Evolutionary conservation across 2,329 filamentous ascomycete genomes (phyloP).

Genomic region (Plenodomus tracheiphilus): DNA sequence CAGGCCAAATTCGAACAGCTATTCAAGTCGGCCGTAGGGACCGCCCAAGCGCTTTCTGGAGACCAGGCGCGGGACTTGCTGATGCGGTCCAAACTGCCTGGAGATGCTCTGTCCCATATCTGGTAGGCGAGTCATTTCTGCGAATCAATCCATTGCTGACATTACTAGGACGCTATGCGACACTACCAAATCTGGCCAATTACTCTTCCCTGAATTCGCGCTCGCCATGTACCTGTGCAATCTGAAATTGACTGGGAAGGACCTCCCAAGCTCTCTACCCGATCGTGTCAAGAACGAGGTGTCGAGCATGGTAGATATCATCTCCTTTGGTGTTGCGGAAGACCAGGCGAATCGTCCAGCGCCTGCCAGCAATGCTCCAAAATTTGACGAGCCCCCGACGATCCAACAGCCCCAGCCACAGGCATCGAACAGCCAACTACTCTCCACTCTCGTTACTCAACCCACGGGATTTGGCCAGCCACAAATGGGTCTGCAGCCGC

Average conservation of each 20-base stretch:
- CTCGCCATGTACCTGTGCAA: slow-evolving; percentile 99
- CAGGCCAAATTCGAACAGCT: slow-evolving; percentile 97
- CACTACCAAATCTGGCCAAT: slow-evolving; percentile 92
- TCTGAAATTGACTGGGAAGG: slow-evolving; percentile 83
- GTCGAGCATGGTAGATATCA: slow-evolving; percentile 99
- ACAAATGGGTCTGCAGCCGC: slow-evolving; percentile 60
- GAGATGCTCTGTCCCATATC: slow-evolving; percentile 86
- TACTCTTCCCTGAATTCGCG: slow-evolving; percentile 97
- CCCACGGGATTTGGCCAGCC: slow-evolving; percentile 62
- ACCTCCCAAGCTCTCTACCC: slow-evolving; percentile 73
- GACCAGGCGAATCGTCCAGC: slow-evolving; percentile 58
- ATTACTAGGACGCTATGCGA: slow-evolving; percentile 78
- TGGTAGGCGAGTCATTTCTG: slow-evolving; percentile 62
- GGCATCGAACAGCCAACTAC: slow-evolving; percentile 66
- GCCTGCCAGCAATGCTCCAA: slow-evolving; percentile 68
- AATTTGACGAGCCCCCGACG: slow-evolving; percentile 64
- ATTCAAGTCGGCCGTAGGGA: slow-evolving; percentile 92
- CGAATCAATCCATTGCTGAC: slow-evolving; percentile 16
- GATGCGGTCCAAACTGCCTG: slow-evolving; percentile 83
- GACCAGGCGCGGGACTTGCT: slow-evolving; percentile 91
- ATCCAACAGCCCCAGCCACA: slow-evolving; percentile 63
- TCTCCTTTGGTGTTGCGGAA: slow-evolving; percentile 89
- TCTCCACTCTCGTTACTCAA: slow-evolving; percentile 60
- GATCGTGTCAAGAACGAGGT: slow-evolving; percentile 94
- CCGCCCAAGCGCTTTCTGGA: slow-evolving; percentile 80